These are phyloP conservation scores for Dorcoceras hygrometricum DNA, from an alignment of 257 asterid species.

Conservation along the genomic window DNA sequence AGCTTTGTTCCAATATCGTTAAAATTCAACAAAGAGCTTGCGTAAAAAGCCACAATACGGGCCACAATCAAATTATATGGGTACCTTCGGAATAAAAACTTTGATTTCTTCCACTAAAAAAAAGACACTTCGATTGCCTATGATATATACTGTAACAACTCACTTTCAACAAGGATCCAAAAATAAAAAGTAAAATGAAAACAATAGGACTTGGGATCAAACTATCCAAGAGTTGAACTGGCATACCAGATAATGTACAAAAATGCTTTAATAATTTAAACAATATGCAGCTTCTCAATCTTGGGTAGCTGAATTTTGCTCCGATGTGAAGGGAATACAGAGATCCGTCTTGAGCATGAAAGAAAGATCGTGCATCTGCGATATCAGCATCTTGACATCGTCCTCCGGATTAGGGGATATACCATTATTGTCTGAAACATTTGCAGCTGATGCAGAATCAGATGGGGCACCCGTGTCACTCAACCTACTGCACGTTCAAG, in stretches of 20 bases:
- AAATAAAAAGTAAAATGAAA: slow-evolving; percentile 4
- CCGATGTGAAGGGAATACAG: slow-evolving; percentile 28
- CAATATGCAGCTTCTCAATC: slow-evolving; percentile 25
- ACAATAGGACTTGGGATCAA: slow-evolving; percentile 26
- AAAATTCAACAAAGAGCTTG: no score
- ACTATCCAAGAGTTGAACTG: slow-evolving; percentile 25
- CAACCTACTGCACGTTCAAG: slow-evolving; percentile 21
- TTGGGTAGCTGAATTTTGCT: slow-evolving; percentile 18
- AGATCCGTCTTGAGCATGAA: slow-evolving; percentile 38
- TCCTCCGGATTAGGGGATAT: slow-evolving; percentile 26
- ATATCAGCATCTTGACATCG: slow-evolving; percentile 35
- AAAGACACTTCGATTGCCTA: neutral
- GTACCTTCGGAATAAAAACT: neutral
- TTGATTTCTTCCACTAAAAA: no score
- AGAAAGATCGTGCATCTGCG: slow-evolving; percentile 48
- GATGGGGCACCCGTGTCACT: slow-evolving; percentile 15
- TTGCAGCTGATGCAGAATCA: slow-evolving; percentile 26
- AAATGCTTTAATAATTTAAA: slow-evolving; percentile 5
- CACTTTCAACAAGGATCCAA: neutral
- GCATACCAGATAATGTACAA: slow-evolving; percentile 4
- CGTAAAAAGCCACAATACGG: no score
- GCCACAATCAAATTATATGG: neutral
- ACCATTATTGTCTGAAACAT: slow-evolving; percentile 18
- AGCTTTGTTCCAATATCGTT: no score
- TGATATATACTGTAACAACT: neutral